Conservation (phyloP, 2,329 filamentous ascomycete genomes). For the Kalaharituber pfeilii region DNA sequence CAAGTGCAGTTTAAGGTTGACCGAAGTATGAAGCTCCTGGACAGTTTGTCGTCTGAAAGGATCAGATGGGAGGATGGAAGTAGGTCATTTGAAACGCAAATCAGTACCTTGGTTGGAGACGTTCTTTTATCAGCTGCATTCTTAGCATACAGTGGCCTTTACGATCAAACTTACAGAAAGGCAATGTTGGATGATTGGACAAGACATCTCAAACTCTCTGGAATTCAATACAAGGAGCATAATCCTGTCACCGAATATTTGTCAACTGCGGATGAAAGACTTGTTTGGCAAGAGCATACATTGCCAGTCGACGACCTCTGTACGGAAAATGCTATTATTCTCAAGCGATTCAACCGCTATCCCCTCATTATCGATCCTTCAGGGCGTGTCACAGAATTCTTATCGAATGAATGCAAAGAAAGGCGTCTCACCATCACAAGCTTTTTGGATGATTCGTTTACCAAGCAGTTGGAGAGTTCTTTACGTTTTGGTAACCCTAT, state of each 20-base stretch:
- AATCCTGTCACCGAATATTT: slow-evolving; percentile 94
- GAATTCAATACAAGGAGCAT: slow-evolving; percentile 77
- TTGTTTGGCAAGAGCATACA: slow-evolving; percentile 87
- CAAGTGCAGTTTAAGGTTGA: slow-evolving; percentile 97
- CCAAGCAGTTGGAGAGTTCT: slow-evolving; percentile 92
- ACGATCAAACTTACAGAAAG: slow-evolving; percentile 95
- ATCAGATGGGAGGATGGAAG: slow-evolving; percentile 91
- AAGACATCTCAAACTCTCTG: slow-evolving; percentile 81
- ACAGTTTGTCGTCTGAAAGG: slow-evolving; percentile 87
- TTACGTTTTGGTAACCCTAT: slow-evolving; percentile 96
- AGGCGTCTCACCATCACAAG: slow-evolving; percentile 89
- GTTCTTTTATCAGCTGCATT: slow-evolving; percentile 93
- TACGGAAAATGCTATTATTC: slow-evolving; percentile 93
- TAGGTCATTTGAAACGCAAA: slow-evolving; percentile 95
- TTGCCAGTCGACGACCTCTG: slow-evolving; percentile 92
- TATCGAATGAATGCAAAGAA: slow-evolving; percentile 87
- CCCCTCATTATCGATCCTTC: slow-evolving; percentile 97
- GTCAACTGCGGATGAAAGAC: slow-evolving; percentile 84
- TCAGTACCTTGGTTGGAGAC: slow-evolving; percentile 87
- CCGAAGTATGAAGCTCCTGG: slow-evolving; percentile 79
- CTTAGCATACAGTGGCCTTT: slow-evolving; percentile 88
- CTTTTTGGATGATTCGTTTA: slow-evolving; percentile 94
- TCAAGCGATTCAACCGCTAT: slow-evolving; percentile 96
- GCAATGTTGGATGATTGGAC: slow-evolving; percentile 97
- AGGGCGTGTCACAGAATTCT: slow-evolving; percentile 80